A percentile compares a stretch with the other conserved stretches of the same genome.
Conservation (phyloP, 2,329 filamentous ascomycete species). For the Cytospora chrysosperma region DNA sequence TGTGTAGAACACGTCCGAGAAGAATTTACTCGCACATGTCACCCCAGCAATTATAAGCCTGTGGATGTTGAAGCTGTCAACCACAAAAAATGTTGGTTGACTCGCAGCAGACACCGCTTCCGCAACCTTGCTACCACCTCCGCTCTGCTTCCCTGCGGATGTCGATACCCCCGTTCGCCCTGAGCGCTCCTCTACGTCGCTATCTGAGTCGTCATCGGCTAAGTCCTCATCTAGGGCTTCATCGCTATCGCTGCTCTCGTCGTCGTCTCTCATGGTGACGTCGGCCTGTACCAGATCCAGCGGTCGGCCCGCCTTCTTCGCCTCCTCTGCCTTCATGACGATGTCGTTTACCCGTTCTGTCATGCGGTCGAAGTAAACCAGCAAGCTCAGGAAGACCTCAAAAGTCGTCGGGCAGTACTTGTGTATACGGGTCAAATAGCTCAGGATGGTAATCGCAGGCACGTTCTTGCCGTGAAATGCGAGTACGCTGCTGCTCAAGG, state of each 20-base stretch:
- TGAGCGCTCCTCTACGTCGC: constrained; percentile 33
- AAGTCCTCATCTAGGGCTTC: constrained; percentile 50
- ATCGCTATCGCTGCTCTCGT: constrained; percentile 38
- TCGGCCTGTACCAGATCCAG: constrained; percentile 31
- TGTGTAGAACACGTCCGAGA: constrained; percentile 97
- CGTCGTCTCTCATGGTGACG: constrained; percentile 37
- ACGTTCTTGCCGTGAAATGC: constrained; percentile 99
- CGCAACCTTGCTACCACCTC: constrained; percentile 23
- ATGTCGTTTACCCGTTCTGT: constrained; percentile 89
- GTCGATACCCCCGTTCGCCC: constrained; percentile 9
- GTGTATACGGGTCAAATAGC: constrained; percentile 93
- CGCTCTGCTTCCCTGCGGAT: constrained; percentile 27
- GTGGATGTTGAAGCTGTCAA: constrained; percentile 99
- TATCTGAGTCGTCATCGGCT: constrained; percentile 46
- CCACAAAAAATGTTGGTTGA: constrained; percentile 73
- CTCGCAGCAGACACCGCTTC: constrained; percentile 28
- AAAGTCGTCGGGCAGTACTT: constrained; percentile 99
- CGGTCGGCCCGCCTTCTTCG: constrained; percentile 38
- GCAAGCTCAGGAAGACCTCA: constrained; percentile 90
- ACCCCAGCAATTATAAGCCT: constrained; percentile 94
- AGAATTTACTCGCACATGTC: constrained; percentile 98
- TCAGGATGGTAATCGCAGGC: constrained; percentile 93
- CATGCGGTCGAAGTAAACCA: constrained; percentile 99
- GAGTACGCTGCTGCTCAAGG: constrained; percentile 67
- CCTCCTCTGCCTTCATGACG: constrained; percentile 66